Conservation (phyloP, 805 yeast genomes). For the Priceomyces melissophilus region DNA sequence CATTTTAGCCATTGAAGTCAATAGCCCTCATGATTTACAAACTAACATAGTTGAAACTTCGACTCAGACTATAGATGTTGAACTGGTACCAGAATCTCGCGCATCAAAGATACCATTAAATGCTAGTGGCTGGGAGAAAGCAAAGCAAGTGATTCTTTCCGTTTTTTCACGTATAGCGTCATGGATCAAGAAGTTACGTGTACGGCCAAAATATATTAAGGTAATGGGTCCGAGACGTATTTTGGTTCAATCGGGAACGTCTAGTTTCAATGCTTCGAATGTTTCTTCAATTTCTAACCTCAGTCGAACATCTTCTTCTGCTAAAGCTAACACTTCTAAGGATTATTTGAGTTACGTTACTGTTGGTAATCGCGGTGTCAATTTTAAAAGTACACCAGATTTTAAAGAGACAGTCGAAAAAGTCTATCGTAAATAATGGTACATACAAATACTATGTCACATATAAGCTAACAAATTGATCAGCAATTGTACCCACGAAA, state of each 20-base stretch:
- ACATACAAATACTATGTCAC: background rate
- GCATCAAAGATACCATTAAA: no score
- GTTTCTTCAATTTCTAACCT: background rate
- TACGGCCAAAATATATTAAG: constrained; percentile 32
- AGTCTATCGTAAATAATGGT: constrained; percentile 7
- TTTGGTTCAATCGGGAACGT: constrained; percentile 44
- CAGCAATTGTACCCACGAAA: no score
- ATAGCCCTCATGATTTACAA: constrained; percentile 44
- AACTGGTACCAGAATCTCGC: no score
- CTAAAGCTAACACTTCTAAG: constrained; percentile 17
- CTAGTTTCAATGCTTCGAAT: constrained; percentile 8
- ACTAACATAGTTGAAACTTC: constrained; percentile 7
- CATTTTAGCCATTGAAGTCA: constrained; percentile 49
- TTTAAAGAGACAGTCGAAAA: constrained; percentile 13
- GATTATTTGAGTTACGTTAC: constrained; percentile 50
- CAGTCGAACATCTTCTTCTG: background rate
- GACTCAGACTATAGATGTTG: no score
- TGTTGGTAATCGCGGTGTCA: constrained; percentile 36
- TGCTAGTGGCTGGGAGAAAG: no score
- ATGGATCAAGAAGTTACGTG: no score
- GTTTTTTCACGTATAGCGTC: no score
- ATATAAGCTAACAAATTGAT: no score
- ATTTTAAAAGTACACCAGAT: constrained; percentile 42
- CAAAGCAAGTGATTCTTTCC: no score
- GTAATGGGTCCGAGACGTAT: constrained; percentile 55